phyloP scores from a whole-genome alignment of 1,284 basidiomycete genomes.

The Melanopsichium pennsylvanicum region DNA sequence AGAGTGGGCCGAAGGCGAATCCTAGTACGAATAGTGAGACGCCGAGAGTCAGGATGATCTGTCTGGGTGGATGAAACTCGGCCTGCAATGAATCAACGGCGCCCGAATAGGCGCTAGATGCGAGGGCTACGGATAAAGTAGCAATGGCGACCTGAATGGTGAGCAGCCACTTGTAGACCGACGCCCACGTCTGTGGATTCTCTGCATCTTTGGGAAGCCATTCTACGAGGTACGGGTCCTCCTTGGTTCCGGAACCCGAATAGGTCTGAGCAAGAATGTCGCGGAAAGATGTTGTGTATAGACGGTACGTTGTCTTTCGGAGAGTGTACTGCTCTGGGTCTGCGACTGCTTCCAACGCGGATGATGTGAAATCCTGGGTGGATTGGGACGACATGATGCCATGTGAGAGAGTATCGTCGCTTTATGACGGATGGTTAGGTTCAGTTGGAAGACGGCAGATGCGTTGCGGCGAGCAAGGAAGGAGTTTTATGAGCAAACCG shows the following conservation, averaged over 20 bases:
- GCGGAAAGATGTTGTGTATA: slow-evolving; percentile 65
- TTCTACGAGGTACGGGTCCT: slow-evolving; percentile 66
- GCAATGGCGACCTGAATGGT: slow-evolving; percentile 56
- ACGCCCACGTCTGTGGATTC: slow-evolving; percentile 38
- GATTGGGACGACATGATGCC: slow-evolving; percentile 15
- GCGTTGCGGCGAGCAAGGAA: too few species aligned
- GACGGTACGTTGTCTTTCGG: slow-evolving; percentile 47
- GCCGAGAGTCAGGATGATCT: slow-evolving; percentile 48
- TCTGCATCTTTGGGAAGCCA: slow-evolving; percentile 51
- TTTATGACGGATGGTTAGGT: too few species aligned
- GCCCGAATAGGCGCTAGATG: slow-evolving; percentile 55
- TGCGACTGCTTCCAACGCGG: background rate
- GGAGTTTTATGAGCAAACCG: too few species aligned
- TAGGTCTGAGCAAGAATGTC: slow-evolving; percentile 65
- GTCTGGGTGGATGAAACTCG: slow-evolving; percentile 39
- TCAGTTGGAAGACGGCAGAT: too few species aligned
- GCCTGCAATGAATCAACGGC: slow-evolving; percentile 40
- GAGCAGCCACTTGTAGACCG: slow-evolving; percentile 45
- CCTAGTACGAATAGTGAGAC: slow-evolving; percentile 78
- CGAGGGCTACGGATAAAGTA: slow-evolving; percentile 56
- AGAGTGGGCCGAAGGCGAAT: slow-evolving; percentile 64
- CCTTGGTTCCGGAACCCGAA: slow-evolving; percentile 66
- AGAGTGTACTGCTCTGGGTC: slow-evolving; percentile 33
- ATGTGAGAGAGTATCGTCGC: background rate
- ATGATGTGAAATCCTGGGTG: background rate